Conservation (phyloP, 305 asterid genomes). For the Rubia tinctorum region DNA sequence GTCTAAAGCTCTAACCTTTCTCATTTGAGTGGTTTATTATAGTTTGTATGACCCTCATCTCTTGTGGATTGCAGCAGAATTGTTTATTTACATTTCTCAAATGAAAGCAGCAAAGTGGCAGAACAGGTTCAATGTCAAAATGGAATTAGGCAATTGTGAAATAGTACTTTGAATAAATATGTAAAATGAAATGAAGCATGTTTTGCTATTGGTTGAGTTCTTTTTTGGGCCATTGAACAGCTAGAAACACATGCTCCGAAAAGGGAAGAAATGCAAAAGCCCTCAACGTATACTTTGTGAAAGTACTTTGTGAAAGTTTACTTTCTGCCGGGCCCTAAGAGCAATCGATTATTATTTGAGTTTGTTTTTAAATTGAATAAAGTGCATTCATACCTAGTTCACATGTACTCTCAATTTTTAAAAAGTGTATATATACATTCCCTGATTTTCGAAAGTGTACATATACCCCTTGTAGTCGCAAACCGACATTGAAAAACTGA, state of each 20-base stretch:
- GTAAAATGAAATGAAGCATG: background rate
- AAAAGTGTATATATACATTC: too few relatives aligned
- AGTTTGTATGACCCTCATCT: background rate
- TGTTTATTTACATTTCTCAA: background rate
- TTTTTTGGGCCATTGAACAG: constrained; percentile 16
- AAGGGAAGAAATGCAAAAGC: constrained; percentile 1
- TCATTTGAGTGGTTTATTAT: background rate
- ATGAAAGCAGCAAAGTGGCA: background rate
- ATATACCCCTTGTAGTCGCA: too few relatives aligned
- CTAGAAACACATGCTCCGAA: constrained; percentile 20
- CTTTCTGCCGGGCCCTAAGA: constrained; percentile 14
- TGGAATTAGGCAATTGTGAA: background rate
- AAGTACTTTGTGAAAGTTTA: too few relatives aligned
- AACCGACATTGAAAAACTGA: too few relatives aligned
- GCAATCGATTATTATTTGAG: background rate
- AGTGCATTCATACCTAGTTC: too few relatives aligned
- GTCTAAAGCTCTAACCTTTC: background rate
- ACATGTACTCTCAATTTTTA: too few relatives aligned
- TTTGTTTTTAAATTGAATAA: too few relatives aligned
- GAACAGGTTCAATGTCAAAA: constrained; percentile 2
- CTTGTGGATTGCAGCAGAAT: too few relatives aligned
- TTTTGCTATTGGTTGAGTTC: background rate
- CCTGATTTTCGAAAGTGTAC: too few relatives aligned
- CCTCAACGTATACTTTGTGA: background rate
- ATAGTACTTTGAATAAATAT: background rate